Conservation (phyloP, 2,329 filamentous ascomycete genomes). For the Metarhizium rileyi region DNA sequence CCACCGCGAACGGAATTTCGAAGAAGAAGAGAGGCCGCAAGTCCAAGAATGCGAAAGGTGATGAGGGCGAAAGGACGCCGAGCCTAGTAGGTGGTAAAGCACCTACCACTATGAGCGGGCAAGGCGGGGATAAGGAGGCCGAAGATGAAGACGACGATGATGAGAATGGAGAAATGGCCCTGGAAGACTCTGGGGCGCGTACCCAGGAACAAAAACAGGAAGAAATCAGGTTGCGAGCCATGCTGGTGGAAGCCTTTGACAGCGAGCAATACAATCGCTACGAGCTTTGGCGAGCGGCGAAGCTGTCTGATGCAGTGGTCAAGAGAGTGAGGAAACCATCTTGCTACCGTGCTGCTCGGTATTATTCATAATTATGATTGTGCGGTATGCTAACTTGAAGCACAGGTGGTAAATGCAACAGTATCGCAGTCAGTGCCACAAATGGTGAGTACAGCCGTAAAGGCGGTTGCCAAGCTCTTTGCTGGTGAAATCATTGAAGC, state of each 20-base stretch:
- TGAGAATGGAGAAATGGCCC: constrained; percentile 44
- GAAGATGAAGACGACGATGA: constrained; percentile 50
- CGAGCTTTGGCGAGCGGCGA: constrained; percentile 60
- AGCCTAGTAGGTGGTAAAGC: constrained; percentile 32
- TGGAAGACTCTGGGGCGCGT: constrained; percentile 48
- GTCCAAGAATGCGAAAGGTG: constrained; percentile 44
- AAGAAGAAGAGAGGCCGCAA: constrained; percentile 56
- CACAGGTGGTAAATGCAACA: constrained; percentile 65
- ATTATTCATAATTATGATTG: no score
- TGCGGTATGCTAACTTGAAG: background rate
- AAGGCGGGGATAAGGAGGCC: constrained; percentile 34
- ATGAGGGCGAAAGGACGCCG: constrained; percentile 32
- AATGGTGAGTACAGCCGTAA: constrained; percentile 66
- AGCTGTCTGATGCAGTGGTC: constrained; percentile 58
- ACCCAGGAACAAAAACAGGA: constrained; percentile 60
- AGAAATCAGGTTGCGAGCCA: constrained; percentile 44
- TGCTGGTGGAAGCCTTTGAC: constrained; percentile 57
- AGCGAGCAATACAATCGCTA: constrained; percentile 59
- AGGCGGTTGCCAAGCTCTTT: constrained; percentile 67
- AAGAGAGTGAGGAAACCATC: constrained; percentile 48
- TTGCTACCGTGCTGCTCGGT: background rate
- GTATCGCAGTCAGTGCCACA: constrained; percentile 69
- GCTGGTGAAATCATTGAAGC: constrained; percentile 66
- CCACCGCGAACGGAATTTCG: constrained; percentile 24
- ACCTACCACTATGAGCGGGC: constrained; percentile 34